Base-by-base conservation (phyloP, 2,329 filamentous ascomycete species). In the Neofusicoccum ribis region DNA sequence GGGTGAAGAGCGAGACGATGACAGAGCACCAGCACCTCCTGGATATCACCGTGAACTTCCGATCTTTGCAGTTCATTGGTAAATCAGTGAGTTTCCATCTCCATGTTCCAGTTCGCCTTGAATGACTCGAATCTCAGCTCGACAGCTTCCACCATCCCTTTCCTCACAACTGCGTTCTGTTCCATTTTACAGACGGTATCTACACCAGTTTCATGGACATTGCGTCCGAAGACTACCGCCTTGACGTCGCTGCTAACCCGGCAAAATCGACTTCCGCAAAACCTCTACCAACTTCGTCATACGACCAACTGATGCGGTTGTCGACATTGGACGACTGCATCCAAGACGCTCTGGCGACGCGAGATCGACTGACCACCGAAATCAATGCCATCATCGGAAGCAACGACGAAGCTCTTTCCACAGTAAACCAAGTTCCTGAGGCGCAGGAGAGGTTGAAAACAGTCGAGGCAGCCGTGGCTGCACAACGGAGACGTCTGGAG, bases 301-400 rank as follows among this genome's bases (percentile, higher is more conserved):
- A 96, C 76, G 93, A 92, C 72, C 88, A 91, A 1, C 82, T 98
- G 20, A 94, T 97, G 89, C 89, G 91, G 67, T 83, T 98, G 11
- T 89, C 91, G 5, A 97, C 93, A 65, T 83, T 98, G 15, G 92
- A 97, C 68, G 91, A 91, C 74, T 96, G 93, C 63, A 91, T 97
- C 27, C 92, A 96, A 74, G 94, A 98, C 76, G 93, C 93, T 1
- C 80, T 97, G 9, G 86, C 88, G 1, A 96, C 92, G 0, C 88
- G 91, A 14, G 87, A 91, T 66, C 84, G 85, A 62, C 83, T 98
- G 8, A 88, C 91, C 54, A 79, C 84, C n/a, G 91, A 97, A 68
- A 96, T 97, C 68, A 91, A 91, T 66, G 67, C 68, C 12, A 75
- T 82, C 36, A 72, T 82, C 1, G 71, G 77, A 9, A 67, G 74